Evolutionary conservation across 306 rosid genomes (phyloP).

Genomic region (Prunus campanulata): DNA sequence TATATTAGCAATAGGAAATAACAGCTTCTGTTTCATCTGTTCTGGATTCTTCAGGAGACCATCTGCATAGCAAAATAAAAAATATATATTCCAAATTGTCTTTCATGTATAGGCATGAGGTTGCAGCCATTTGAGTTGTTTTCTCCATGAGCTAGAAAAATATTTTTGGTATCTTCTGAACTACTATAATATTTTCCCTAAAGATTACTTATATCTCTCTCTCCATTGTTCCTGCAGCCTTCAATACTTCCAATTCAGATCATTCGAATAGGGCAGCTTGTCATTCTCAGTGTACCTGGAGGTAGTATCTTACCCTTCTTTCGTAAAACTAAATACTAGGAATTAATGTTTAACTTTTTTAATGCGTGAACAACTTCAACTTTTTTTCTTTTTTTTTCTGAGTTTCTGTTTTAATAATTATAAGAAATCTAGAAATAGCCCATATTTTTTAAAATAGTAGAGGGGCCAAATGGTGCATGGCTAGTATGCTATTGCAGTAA

Average conservation of each 20-base stretch:
- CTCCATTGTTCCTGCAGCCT: conserved; percentile 58
- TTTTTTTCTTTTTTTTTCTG: not conserved
- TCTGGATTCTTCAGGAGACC: not conserved
- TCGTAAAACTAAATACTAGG: not conserved
- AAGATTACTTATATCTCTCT: not conserved
- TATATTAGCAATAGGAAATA: not conserved
- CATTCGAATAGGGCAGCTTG: conserved; percentile 71
- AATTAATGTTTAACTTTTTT: not conserved
- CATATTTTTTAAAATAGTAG: not conserved
- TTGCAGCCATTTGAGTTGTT: not conserved
- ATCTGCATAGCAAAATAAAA: not conserved
- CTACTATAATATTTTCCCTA: not conserved
- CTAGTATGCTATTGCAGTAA: not conserved
- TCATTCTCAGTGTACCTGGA: conserved; percentile 85
- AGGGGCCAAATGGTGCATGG: not conserved
- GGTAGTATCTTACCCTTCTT: conserved; percentile 48
- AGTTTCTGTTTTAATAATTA: not conserved
- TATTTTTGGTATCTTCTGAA: conserved; percentile 4
- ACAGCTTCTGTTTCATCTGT: not conserved
- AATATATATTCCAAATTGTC: not conserved
- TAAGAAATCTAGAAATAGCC: not conserved
- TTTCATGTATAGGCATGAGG: not conserved
- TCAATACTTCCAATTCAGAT: conserved; percentile 94
- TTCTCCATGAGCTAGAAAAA: conserved; percentile 9
- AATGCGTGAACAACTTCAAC: not conserved